phyloP scores from a whole-genome alignment of 805 yeast genomes.

The Candida boleticola region DNA sequence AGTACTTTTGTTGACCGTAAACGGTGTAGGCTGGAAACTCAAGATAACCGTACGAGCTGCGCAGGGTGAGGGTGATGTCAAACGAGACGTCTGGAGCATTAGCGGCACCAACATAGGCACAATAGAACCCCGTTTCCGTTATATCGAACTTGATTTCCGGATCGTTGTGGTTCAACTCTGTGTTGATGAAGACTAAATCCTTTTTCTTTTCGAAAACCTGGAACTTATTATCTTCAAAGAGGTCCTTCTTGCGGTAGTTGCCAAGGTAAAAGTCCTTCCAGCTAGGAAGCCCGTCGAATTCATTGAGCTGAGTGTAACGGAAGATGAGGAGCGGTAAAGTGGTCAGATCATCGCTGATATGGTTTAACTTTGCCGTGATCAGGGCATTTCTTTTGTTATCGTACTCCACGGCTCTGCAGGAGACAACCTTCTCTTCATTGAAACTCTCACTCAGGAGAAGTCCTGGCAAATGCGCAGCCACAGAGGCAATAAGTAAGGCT shows the following conservation, averaged over 20 bases:
- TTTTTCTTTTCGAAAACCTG: constrained; percentile 8
- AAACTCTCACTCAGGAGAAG: neutral
- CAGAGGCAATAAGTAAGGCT: neutral
- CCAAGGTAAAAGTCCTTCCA: neutral
- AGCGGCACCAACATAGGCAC: constrained; percentile 21
- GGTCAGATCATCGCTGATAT: neutral
- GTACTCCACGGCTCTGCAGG: neutral
- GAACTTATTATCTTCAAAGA: constrained; percentile 14
- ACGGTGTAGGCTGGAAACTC: constrained; percentile 13
- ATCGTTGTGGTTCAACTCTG: neutral
- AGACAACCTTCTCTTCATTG: neutral
- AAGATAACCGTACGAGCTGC: constrained; percentile 25
- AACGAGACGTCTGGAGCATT: constrained; percentile 5
- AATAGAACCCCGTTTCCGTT: constrained; percentile 25
- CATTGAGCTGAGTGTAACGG: constrained; percentile 19
- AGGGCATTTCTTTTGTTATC: neutral
- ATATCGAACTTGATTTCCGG: constrained; percentile 14
- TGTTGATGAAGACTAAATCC: neutral
- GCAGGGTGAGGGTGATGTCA: constrained; percentile 7
- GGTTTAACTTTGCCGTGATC: neutral
- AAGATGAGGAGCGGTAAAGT: constrained; percentile 13
- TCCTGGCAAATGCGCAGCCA: neutral
- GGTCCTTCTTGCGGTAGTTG: constrained; percentile 8
- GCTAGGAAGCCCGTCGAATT: constrained; percentile 18
- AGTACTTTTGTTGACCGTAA: constrained; percentile 15